These are phyloP conservation scores for Flaveria robusta DNA, from an alignment of 129 eudicot species.

Conservation along the genomic window DNA sequence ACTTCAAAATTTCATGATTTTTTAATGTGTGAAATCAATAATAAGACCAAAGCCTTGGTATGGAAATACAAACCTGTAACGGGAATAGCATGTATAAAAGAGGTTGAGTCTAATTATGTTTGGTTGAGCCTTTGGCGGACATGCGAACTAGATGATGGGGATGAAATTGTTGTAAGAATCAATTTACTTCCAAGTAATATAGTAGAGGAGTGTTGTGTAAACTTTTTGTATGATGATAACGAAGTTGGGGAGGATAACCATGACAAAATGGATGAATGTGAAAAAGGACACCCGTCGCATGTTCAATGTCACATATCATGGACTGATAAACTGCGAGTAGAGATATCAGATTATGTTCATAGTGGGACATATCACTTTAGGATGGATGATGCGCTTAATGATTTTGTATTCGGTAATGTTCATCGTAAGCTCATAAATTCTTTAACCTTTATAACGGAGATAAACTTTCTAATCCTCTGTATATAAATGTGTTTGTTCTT, in stretches of 20 bases:
- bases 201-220: conserved; percentile 3
- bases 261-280: not conserved
- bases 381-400: not conserved
- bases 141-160: not conserved
- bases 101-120: not conserved
- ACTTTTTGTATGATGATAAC: not conserved
- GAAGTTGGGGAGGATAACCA: not conserved
- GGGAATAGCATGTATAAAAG: not conserved
- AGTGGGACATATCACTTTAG: not conserved
- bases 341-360: conserved; percentile 8
- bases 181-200: too few species aligned
- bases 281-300: not conserved
- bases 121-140: conserved; percentile 10
- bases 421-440: conserved; percentile 10
- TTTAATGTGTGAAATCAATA: not conserved
- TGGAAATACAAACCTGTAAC: not conserved
- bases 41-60: conserved; percentile 9
- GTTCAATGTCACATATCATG: not conserved
- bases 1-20: too few species aligned
- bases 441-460: not conserved
- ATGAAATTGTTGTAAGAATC: too few species aligned
- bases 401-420: not conserved
- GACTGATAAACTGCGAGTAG: conserved; percentile 5
- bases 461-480: not conserved
- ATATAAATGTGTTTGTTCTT: too few species aligned